Conservation (phyloP, 495 filamentous ascomycete genomes). For the Neurospora sp. region DNA sequence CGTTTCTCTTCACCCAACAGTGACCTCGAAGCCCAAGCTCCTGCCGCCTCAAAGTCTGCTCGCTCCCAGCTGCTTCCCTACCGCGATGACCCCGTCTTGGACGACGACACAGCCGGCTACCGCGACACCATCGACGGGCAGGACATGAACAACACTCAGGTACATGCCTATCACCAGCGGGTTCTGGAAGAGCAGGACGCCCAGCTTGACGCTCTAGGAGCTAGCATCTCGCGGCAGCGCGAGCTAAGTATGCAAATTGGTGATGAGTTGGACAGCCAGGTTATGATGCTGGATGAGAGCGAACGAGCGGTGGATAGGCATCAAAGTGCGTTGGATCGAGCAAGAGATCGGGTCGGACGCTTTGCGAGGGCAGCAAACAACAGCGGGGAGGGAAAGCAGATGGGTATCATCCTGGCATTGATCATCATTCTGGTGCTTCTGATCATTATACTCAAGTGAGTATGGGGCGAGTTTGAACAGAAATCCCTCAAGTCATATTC, state of each 20-base stretch:
- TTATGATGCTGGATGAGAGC: conserved; percentile 78
- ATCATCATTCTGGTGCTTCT: conserved; percentile 70
- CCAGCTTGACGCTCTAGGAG: conserved; percentile 77
- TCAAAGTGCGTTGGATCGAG: conserved; percentile 60
- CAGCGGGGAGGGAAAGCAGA: conserved; percentile 70
- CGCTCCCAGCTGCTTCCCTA: conserved; percentile 49
- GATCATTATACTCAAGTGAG: conserved; percentile 67
- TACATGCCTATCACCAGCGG: conserved; percentile 72
- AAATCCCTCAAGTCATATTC: neutral
- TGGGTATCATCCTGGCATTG: conserved; percentile 65
- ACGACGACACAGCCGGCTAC: conserved; percentile 43
- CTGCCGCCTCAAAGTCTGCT: conserved; percentile 38
- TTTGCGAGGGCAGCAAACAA: conserved; percentile 67
- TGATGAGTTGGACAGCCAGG: conserved; percentile 87
- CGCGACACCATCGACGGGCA: conserved; percentile 27
- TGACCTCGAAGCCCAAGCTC: conserved; percentile 35
- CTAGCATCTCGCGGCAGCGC: conserved; percentile 81
- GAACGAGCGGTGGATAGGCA: conserved; percentile 78
- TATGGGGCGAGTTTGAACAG: too few relatives aligned
- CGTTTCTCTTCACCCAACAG: conserved; percentile 53
- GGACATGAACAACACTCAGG: conserved; percentile 65
- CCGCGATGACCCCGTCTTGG: conserved; percentile 37
- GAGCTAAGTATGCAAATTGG: conserved; percentile 94
- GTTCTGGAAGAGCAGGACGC: conserved; percentile 82
- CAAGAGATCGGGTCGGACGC: conserved; percentile 56